These are phyloP conservation scores for Chrysopogon serrulatus DNA, from an alignment of 176 grass and related monocot species.

Conservation along the genomic window DNA sequence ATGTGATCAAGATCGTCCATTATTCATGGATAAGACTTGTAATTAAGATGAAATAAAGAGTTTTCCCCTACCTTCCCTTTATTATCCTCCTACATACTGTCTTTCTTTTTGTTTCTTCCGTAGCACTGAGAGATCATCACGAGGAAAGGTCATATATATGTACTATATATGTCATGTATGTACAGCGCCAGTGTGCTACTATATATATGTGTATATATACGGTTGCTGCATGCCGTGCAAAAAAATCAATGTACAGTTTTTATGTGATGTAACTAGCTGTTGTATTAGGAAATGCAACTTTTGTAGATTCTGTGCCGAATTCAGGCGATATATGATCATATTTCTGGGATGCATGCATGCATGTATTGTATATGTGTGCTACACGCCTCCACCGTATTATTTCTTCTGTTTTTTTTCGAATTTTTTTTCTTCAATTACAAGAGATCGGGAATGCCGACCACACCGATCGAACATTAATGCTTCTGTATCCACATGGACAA, in stretches of 20 bases:
- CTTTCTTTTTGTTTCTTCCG: not conserved
- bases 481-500: not conserved
- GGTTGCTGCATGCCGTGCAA: not conserved
- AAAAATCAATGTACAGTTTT: not conserved
- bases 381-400: too few relatives aligned
- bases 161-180: not conserved
- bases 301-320: not conserved
- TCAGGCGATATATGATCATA: not conserved
- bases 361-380: not conserved
- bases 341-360: not conserved
- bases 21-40: not conserved
- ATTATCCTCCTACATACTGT: not conserved
- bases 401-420: too few relatives aligned
- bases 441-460: not conserved
- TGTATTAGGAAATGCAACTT: not conserved
- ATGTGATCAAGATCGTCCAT: not conserved
- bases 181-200: not conserved
- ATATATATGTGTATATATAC: not conserved
- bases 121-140: not conserved
- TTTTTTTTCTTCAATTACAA: not conserved
- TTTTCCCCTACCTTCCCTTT: not conserved
- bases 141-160: not conserved
- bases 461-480: not conserved
- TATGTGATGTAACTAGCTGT: not conserved
- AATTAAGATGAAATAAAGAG: not conserved